phyloP scores from a whole-genome alignment of 2,329 filamentous ascomycete species.

The Xylaria polymorpha region DNA sequence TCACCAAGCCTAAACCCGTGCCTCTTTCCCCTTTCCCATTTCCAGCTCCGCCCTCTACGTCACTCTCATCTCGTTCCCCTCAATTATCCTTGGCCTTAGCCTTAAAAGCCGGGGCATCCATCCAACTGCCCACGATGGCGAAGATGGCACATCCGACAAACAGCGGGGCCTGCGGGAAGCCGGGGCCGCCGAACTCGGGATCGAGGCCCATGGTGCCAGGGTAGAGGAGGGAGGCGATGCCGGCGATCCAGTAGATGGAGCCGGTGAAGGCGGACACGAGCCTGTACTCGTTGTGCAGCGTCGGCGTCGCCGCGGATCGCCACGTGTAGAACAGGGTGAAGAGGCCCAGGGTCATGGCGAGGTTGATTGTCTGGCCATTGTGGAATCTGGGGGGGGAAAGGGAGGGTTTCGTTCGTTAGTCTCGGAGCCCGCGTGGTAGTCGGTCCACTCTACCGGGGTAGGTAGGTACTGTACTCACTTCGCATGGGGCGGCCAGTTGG shows the following conservation, averaged over 20 bases:
- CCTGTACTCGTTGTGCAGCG: constrained; percentile 49
- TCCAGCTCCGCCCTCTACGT: neutral
- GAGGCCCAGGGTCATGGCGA: constrained; percentile 54
- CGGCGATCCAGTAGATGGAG: constrained; percentile 57
- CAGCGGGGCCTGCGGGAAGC: constrained; percentile 54
- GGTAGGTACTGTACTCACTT: constrained; percentile 50
- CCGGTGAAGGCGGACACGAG: constrained; percentile 52
- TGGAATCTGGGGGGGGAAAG: constrained; percentile 49
- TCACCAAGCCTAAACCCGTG: neutral
- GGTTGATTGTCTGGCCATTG: constrained; percentile 56
- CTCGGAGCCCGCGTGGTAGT: too few relatives aligned
- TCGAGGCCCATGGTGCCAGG: constrained; percentile 56
- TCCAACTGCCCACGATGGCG: constrained; percentile 41
- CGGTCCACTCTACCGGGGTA: neutral
- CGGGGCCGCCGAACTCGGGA: constrained; percentile 58
- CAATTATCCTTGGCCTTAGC: constrained; percentile 3
- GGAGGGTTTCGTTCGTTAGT: neutral
- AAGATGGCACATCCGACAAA: constrained; percentile 48
- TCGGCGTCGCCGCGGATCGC: constrained; percentile 44
- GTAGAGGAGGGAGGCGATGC: constrained; percentile 52
- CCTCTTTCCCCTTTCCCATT: neutral
- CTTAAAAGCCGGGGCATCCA: constrained; percentile 27
- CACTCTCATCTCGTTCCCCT: neutral
- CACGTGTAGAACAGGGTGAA: constrained; percentile 57
- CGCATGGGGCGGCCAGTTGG: constrained; percentile 59